A percentile compares a stretch with the other conserved stretches of the same genome.
These are phyloP conservation scores for Saksenaea vasiformis DNA, from an alignment of 371 early-diverging fungal species.

Conservation along the genomic window DNA sequence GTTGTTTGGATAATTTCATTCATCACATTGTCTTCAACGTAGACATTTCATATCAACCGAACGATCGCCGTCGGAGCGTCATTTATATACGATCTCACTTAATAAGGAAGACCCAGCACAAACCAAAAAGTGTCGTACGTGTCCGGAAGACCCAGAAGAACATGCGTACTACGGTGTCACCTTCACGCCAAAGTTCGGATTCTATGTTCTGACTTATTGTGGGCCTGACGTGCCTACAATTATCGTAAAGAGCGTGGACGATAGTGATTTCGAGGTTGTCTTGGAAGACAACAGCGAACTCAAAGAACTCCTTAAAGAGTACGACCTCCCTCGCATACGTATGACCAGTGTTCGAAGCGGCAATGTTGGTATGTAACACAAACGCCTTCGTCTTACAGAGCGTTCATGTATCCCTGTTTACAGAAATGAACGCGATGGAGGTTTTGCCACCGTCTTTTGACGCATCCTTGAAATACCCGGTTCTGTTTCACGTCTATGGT, in stretches of 20 bases:
- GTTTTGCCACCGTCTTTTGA: conserved; percentile 84
- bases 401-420: background rate
- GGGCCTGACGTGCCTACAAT: conserved; percentile 89
- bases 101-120: conserved; percentile 11
- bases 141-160: conserved; percentile 23
- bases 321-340: conserved; percentile 59
- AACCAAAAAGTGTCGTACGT: conserved; percentile 35
- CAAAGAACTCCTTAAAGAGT: conserved; percentile 32
- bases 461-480: conserved; percentile 69
- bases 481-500: conserved; percentile 87
- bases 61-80: conserved; percentile 71
- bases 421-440: conserved; percentile 78
- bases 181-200: conserved; percentile 74
- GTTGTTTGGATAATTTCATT: background rate
- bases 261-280: conserved; percentile 49
- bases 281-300: conserved; percentile 60
- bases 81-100: conserved; percentile 56
- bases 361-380: conserved; percentile 33
- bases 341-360: conserved; percentile 57
- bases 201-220: conserved; percentile 69
- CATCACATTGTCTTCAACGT: background rate
- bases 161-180: conserved; percentile 68
- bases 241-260: conserved; percentile 53
- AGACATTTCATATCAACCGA: conserved; percentile 72
- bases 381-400: background rate